A percentile compares a stretch with the other conserved stretches of the same genome.
Evolutionary conservation across 768 basidiomycete genomes (phyloP).

Genomic region (Lactarius indigo): DNA sequence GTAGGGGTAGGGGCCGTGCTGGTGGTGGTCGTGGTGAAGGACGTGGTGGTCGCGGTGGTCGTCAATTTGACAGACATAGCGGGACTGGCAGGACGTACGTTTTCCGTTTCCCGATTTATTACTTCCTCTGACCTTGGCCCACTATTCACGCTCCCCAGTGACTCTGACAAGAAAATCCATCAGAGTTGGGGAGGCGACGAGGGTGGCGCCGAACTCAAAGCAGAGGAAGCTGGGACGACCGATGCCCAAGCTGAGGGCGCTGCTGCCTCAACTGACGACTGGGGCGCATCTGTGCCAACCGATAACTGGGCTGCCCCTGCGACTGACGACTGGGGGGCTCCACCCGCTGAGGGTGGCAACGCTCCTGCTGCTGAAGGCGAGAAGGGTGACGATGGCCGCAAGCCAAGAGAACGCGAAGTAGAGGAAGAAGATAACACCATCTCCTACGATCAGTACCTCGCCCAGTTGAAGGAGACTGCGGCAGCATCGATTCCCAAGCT

Average conservation of each 20-base stretch:
- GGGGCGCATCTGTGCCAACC: conserved; percentile 33
- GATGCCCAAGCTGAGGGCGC: conserved; percentile 62
- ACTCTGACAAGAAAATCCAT: conserved; percentile 92
- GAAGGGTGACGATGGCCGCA: conserved; percentile 34
- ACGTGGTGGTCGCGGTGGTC: conserved; percentile 70
- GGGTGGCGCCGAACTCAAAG: conserved; percentile 76
- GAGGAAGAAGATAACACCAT: conserved; percentile 94
- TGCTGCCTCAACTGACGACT: conserved; percentile 31
- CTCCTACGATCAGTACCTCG: conserved; percentile 90
- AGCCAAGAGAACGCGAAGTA: conserved; percentile 52
- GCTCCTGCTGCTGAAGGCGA: conserved; percentile 36
- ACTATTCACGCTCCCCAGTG: conserved; percentile 44
- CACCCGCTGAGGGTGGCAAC: conserved; percentile 31
- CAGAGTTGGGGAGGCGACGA: conserved; percentile 96
- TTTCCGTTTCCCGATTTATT: conserved; percentile 3
- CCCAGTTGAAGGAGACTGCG: conserved; percentile 69
- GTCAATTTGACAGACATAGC: conserved; percentile 83
- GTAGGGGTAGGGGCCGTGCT: conserved; percentile 45
- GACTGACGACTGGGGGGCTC: conserved; percentile 33
- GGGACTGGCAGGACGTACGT: conserved; percentile 79
- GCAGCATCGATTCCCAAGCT: conserved; percentile 64
- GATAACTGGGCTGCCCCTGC: conserved; percentile 39
- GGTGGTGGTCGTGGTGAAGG: conserved; percentile 51
- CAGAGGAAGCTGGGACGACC: conserved; percentile 67
- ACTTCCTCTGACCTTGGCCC: neutral